Conservation (phyloP, 305 asterid species). For the Fraxinus velutina region DNA sequence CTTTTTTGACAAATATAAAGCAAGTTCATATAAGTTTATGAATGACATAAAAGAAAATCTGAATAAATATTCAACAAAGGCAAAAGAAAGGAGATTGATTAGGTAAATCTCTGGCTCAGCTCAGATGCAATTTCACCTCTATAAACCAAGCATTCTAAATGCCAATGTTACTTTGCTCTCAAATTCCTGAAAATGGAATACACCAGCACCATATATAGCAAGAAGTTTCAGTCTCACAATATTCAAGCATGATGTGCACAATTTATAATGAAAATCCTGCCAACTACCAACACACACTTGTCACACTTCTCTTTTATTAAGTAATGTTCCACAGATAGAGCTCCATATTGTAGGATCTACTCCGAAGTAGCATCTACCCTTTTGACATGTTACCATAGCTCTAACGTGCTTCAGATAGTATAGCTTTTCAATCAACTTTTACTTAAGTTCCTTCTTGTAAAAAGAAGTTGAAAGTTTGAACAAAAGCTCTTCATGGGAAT, state of each 20-base stretch:
- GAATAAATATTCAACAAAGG: neutral
- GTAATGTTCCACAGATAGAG: neutral
- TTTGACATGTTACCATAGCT: constrained; percentile 1
- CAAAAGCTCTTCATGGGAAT: neutral
- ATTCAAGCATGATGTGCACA: neutral
- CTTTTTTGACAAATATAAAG: neutral
- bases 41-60: neutral
- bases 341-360: neutral
- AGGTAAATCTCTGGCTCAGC: neutral
- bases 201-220: neutral
- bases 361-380: neutral
- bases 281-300: neutral
- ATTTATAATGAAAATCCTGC: neutral
- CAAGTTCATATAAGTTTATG: neutral
- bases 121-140: neutral
- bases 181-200: neutral
- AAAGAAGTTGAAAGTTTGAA: constrained; percentile 1
- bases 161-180: neutral
- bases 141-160: neutral
- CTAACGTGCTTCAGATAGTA: constrained; percentile 5
- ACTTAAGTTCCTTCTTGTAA: constrained; percentile 5
- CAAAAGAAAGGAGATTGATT: neutral
- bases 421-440: constrained; percentile 5
- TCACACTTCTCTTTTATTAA: neutral
- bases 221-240: neutral